Conservation (phyloP, 2,329 filamentous ascomycete genomes). For the Cladophialophora bantiana region DNA sequence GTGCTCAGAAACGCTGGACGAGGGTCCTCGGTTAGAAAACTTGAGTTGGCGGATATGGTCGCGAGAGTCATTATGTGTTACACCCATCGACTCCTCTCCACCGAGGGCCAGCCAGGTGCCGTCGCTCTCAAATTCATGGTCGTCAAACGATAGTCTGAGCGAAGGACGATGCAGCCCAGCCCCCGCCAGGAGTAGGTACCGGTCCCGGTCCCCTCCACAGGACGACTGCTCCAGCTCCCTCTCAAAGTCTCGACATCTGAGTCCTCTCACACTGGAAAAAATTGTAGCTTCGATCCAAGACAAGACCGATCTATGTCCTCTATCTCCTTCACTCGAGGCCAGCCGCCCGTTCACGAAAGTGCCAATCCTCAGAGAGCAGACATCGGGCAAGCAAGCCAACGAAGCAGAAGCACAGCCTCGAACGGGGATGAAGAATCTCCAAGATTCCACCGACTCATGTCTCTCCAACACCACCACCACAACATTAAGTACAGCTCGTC, state of each 20-base stretch:
- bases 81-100: conserved; percentile 54
- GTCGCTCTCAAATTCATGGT: conserved; percentile 77
- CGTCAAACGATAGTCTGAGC: conserved; percentile 65
- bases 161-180: conserved; percentile 62
- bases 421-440: conserved; percentile 51
- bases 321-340: conserved; percentile 56
- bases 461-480: conserved; percentile 65
- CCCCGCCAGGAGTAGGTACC: conserved; percentile 41
- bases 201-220: conserved; percentile 31
- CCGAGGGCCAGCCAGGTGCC: conserved; percentile 63
- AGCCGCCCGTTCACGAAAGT: conserved; percentile 47
- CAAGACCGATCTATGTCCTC: conserved; percentile 71
- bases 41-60: conserved; percentile 96
- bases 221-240: conserved; percentile 47
- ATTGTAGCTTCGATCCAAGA: conserved; percentile 93
- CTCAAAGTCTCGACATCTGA: conserved; percentile 82
- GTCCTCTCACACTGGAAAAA: conserved; percentile 89
- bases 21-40: conserved; percentile 91
- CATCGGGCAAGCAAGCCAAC: conserved; percentile 43
- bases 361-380: conserved; percentile 50
- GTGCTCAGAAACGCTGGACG: conserved; percentile 91
- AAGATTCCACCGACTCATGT: conserved; percentile 64
- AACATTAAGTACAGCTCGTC: conserved; percentile 54
- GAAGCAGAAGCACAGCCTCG: conserved; percentile 49
- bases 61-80: conserved; percentile 81